These are phyloP conservation scores for Leccinum variicolor DNA, from an alignment of 768 basidiomycete genomes.

Conservation along the genomic window DNA sequence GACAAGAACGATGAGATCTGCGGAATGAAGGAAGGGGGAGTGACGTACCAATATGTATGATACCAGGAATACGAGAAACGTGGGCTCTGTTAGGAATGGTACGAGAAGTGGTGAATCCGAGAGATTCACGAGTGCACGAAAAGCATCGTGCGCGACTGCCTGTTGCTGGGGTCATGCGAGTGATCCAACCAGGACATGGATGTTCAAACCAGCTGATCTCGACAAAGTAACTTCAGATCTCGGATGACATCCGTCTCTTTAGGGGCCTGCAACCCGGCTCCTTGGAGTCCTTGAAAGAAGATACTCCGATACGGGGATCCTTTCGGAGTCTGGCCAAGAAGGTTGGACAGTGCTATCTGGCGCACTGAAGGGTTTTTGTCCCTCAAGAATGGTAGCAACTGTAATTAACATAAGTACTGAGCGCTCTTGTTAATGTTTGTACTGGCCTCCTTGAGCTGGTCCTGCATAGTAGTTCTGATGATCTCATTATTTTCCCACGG, in stretches of 20 bases:
- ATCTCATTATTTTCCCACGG: slow-evolving; percentile 23
- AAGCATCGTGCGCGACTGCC: slow-evolving; percentile 92
- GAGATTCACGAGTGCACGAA: slow-evolving; percentile 90
- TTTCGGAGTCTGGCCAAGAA: slow-evolving; percentile 75
- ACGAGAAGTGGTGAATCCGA: slow-evolving; percentile 78
- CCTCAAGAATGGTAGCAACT: slow-evolving; percentile 83
- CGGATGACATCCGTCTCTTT: slow-evolving; percentile 68
- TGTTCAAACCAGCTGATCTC: slow-evolving; percentile 70
- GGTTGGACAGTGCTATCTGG: slow-evolving; percentile 79
- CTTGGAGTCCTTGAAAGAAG: slow-evolving; percentile 63
- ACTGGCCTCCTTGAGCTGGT: slow-evolving; percentile 39
- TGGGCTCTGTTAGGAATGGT: slow-evolving; percentile 59
- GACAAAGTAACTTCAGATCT: slow-evolving; percentile 82
- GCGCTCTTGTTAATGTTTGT: background rate
- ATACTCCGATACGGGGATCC: slow-evolving; percentile 69
- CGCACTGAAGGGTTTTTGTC: slow-evolving; percentile 87
- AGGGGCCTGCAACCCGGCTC: slow-evolving; percentile 52
- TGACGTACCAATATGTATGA: slow-evolving; percentile 84
- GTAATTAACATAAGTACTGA: slow-evolving; percentile 14
- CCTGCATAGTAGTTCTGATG: slow-evolving; percentile 26
- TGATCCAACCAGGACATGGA: slow-evolving; percentile 29
- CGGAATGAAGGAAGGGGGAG: background rate
- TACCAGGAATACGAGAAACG: slow-evolving; percentile 77
- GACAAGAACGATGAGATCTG: slow-evolving; percentile 10
- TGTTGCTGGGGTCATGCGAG: slow-evolving; percentile 32